Evolutionary conservation across 2,329 filamentous ascomycete species (phyloP).

Genomic region (Fusarium redolens): DNA sequence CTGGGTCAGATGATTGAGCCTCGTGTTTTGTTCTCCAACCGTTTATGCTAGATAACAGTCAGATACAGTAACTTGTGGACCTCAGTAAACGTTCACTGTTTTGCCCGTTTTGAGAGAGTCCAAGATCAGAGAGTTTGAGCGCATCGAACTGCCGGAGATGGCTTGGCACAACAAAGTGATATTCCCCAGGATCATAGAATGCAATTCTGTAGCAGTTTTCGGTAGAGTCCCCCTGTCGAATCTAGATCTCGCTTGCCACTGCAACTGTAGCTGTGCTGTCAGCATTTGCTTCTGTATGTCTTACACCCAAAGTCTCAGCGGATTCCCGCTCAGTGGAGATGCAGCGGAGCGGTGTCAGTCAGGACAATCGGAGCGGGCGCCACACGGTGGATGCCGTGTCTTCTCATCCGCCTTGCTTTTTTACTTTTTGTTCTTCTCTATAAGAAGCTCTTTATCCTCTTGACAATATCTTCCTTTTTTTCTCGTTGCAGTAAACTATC

Average conservation of each 20-base stretch:
- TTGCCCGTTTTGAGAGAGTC: slow-evolving; percentile 28
- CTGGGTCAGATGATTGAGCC: slow-evolving; percentile 14
- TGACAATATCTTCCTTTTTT: neutral
- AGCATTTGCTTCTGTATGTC: neutral
- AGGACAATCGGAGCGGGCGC: slow-evolving; percentile 21
- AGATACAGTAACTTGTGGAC: slow-evolving; percentile 26
- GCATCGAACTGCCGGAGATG: slow-evolving; percentile 19
- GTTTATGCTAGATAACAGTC: slow-evolving; percentile 6
- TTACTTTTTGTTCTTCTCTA: slow-evolving; percentile 27
- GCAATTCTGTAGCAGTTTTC: slow-evolving; percentile 22
- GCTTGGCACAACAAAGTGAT: neutral
- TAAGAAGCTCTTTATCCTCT: slow-evolving; percentile 40
- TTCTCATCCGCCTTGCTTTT: neutral
- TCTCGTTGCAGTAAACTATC: neutral
- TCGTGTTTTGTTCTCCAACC: neutral
- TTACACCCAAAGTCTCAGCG: slow-evolving; percentile 7
- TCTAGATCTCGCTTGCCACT: neutral
- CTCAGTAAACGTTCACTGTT: neutral
- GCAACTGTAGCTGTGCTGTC: neutral
- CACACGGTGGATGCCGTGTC: slow-evolving; percentile 8
- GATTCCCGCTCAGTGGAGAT: slow-evolving; percentile 27
- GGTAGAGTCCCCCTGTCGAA: slow-evolving; percentile 7
- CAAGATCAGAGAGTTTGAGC: neutral
- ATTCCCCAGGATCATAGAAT: slow-evolving; percentile 1
- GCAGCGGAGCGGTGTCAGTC: slow-evolving; percentile 28